phyloP scores from a whole-genome alignment of 2,329 filamentous ascomycete genomes.

The Ceratocystis cubensis region DNA sequence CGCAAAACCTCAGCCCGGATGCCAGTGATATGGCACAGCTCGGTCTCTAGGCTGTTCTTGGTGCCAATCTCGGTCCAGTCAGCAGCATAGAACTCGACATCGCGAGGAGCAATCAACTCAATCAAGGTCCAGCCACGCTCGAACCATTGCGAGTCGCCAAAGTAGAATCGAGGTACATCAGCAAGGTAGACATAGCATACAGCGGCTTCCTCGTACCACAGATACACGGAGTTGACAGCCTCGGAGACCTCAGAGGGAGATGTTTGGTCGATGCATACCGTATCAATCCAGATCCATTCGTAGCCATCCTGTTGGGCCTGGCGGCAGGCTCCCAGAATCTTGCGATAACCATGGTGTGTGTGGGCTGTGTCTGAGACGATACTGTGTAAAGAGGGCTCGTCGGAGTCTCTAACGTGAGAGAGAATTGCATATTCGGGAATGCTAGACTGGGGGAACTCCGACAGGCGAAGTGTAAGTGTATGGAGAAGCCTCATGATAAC shows the following conservation, averaged over 20 bases:
- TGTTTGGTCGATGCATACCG: slow-evolving; percentile 27
- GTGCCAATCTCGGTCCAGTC: slow-evolving; percentile 26
- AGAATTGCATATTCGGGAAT: slow-evolving; percentile 27
- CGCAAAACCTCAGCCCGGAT: slow-evolving; percentile 24
- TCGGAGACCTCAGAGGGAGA: slow-evolving; percentile 25
- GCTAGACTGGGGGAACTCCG: slow-evolving; percentile 15
- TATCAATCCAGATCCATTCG: slow-evolving; percentile 26
- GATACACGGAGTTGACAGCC: slow-evolving; percentile 26
- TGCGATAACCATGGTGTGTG: slow-evolving; percentile 20
- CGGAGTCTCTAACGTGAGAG: slow-evolving; percentile 27
- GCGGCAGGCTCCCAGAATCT: slow-evolving; percentile 23
- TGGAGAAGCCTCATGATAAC: slow-evolving; percentile 19
- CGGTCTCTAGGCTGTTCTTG: slow-evolving; percentile 22
- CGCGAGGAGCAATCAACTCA: slow-evolving; percentile 27
- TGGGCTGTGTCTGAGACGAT: slow-evolving; percentile 20
- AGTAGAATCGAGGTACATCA: slow-evolving; percentile 23
- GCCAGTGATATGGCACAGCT: slow-evolving; percentile 23
- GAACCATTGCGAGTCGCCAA: slow-evolving; percentile 24
- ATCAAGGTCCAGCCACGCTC: slow-evolving; percentile 26
- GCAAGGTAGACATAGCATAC: slow-evolving; percentile 26
- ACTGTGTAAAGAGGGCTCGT: slow-evolving; percentile 26
- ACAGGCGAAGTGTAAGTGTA: slow-evolving; percentile 14
- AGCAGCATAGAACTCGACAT: slow-evolving; percentile 26
- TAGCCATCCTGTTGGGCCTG: slow-evolving; percentile 23
- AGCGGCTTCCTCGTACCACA: slow-evolving; percentile 24